Evolutionary conservation across 306 rosid species (phyloP).

Genomic region (Boehmeria nivea): DNA sequence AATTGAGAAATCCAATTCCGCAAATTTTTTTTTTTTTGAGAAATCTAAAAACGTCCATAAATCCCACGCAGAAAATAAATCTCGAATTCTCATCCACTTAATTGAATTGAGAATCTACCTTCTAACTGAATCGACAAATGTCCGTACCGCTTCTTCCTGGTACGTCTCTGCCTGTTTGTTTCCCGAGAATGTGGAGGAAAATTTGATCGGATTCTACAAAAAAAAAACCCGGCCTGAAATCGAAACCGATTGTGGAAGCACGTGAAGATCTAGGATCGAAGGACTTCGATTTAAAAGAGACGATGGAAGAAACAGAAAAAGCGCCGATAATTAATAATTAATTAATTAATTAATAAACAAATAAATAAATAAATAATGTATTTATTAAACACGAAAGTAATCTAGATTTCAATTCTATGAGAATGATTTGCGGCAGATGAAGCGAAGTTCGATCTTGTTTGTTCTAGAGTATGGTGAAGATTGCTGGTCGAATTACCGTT

Average conservation of each 20-base stretch:
- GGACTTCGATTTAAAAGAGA: slow-evolving; percentile 2
- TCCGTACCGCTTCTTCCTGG: no score
- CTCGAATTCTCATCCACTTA: no score
- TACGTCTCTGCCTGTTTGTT: neutral
- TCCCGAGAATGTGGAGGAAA: neutral
- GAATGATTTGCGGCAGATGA: slow-evolving; percentile 13
- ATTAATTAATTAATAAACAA: neutral
- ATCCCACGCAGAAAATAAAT: no score
- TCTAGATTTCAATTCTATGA: neutral
- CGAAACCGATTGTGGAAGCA: neutral
- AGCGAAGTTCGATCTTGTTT: neutral
- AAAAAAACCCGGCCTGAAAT: neutral
- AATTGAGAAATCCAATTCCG: no score
- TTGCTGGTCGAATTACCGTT: neutral
- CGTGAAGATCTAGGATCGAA: slow-evolving; percentile 17
- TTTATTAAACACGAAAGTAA: no score
- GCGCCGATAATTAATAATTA: neutral
- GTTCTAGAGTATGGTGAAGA: neutral
- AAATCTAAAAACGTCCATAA: no score
- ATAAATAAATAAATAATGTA: no score
- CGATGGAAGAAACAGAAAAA: no score
- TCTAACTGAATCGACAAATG: no score
- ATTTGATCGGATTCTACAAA: neutral
- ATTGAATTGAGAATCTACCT: no score
- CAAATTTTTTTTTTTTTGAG: no score